These are phyloP conservation scores for Neurospora sp. DNA, from an alignment of 2,329 filamentous ascomycete genomes.

Conservation along the genomic window DNA sequence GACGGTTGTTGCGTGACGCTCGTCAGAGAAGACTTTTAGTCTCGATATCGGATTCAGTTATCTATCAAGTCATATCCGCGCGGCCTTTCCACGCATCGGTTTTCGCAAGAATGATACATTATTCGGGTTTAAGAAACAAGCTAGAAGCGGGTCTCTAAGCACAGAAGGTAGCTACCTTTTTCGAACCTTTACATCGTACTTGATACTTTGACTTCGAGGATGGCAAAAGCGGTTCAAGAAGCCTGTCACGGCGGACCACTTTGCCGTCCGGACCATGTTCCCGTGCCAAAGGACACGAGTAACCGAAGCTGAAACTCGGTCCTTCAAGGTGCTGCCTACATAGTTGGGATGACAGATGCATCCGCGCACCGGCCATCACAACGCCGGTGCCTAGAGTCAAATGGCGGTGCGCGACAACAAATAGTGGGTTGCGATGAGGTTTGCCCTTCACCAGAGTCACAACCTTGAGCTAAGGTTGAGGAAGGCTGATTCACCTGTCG, in stretches of 20 bases:
- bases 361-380: not conserved
- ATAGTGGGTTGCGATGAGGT: not conserved
- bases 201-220: not conserved
- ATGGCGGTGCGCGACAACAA: not conserved
- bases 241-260: not conserved
- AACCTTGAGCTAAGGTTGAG: not conserved
- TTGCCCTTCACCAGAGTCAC: not conserved
- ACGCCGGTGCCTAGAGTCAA: not conserved
- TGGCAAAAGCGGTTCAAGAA: not conserved
- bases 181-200: not conserved
- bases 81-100: not conserved
- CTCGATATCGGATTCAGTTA: not conserved
- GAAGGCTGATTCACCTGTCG: not conserved
- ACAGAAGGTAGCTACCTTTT: no score
- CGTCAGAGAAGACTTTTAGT: not conserved
- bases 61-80: not conserved
- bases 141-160: not conserved
- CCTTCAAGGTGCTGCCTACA: not conserved
- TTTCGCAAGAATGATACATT: not conserved
- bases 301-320: not conserved
- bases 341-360: not conserved
- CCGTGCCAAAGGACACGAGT: not conserved
- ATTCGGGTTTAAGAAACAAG: not conserved
- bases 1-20: not conserved
- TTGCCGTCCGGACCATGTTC: not conserved